Evolutionary conservation across 805 yeast genomes (phyloP), one percentile per base, ranked within the genome.

Genomic region (Zygoascus tannicola): DNA sequence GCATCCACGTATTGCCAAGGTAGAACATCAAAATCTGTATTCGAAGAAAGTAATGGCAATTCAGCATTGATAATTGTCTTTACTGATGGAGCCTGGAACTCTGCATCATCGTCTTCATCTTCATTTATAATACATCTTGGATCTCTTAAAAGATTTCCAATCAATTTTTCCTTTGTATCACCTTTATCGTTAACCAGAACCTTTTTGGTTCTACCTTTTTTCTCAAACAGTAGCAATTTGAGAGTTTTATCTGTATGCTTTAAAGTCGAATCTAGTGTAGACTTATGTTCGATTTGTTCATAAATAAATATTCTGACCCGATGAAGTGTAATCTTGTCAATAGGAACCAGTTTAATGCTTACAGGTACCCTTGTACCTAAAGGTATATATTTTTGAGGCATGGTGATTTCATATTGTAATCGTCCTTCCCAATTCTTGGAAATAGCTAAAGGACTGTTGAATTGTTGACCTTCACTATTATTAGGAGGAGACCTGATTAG

Each of bases 361-460:
- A 92, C 68, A 1, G 97, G 97, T 43, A 92, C 64, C 54, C 76
- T 80, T 2, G 92, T 78, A 57, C 94, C 87, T 39, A 92, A 69
- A 10, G 92, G 79, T 37, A 92, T 77, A 22, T 88, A 81, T 59
- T 90, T 92, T 26, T 94, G 82, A 2, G 95, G 94, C 41, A 92
- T 79, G 19, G 87, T 78, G 33, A 92, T 86, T 56, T 92, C 97
- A 59, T 92, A 92, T 52, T 80, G 80, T 23, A 92, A 64, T 57
- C 85, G 83, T 58, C 83, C 85, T 60, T 90, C 97, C 98, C 98
- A 92, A 51, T 83, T 87, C 45, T 94, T 73, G 22, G 82, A 73
- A 30, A 92, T 86, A 4, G 85, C 85, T 43, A 92, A 88, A 0
- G 98, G 97, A 57, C 90, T 97, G 52, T 83, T 80, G 58, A 83